A percentile compares a stretch with the other conserved stretches of the same genome.
Evolutionary conservation across 2,329 filamentous ascomycete genomes (phyloP).

Genomic region (Clonostachys sp.): DNA sequence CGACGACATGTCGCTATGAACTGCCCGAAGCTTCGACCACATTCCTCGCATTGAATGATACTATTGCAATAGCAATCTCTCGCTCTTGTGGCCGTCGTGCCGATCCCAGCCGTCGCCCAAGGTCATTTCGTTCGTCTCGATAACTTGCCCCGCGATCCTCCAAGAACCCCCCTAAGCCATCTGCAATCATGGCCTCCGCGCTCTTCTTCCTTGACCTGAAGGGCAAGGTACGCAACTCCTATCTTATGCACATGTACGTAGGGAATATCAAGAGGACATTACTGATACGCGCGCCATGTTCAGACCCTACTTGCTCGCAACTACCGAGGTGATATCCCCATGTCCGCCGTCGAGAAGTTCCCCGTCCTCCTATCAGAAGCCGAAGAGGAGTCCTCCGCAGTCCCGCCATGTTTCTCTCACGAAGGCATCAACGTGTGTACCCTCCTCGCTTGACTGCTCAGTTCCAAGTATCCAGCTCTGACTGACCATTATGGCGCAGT

Average conservation of each 20-base stretch:
- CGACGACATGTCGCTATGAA: background rate
- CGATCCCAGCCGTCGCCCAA: conserved; percentile 5
- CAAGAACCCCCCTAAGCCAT: conserved; percentile 2
- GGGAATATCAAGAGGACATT: too few species aligned
- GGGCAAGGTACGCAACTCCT: conserved; percentile 72
- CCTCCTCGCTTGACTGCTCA: background rate
- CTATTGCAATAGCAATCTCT: background rate
- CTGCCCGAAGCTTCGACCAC: background rate
- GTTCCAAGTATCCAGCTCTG: too few species aligned
- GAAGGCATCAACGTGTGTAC: conserved; percentile 89
- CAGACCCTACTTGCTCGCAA: conserved; percentile 97
- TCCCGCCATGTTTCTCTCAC: conserved; percentile 95
- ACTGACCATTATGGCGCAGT: conserved; percentile 44
- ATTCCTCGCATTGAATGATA: background rate
- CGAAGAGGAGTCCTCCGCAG: conserved; percentile 97
- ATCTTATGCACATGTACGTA: background rate
- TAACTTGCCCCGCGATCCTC: conserved; percentile 15
- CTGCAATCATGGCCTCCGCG: conserved; percentile 80
- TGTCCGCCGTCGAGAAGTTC: conserved; percentile 98
- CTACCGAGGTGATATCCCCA: conserved; percentile 97
- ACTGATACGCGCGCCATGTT: background rate
- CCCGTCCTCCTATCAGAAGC: conserved; percentile 93
- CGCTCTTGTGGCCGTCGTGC: conserved; percentile 12
- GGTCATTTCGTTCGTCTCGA: conserved; percentile 8
- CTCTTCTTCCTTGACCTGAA: conserved; percentile 98